Percentiles rank a stretch among this genome's conserved stretches.
Conservation (phyloP, 768 basidiomycete genomes). For the Rhizopogon vinicolor region DNA sequence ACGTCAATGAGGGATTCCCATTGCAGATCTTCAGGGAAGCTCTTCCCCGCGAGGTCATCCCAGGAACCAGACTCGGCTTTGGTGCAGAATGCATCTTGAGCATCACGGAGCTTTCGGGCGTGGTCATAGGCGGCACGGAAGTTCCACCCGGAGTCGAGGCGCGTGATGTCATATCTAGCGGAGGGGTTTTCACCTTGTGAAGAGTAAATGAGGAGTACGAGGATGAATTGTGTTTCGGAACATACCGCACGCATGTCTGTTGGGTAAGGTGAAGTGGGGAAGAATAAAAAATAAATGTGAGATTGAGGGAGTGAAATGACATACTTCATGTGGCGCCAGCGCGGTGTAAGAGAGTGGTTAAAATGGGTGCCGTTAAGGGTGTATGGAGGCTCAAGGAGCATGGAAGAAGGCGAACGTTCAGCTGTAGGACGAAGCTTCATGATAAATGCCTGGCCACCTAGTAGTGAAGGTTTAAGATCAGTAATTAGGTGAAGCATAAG, state of each 20-base stretch:
- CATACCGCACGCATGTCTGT: conserved; percentile 41
- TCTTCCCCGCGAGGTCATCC: conserved; percentile 29
- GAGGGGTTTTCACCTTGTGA: conserved; percentile 28
- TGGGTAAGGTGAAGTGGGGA: neutral
- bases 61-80: conserved; percentile 47
- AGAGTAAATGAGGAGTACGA: neutral
- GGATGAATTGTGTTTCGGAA: neutral
- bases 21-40: conserved; percentile 57
- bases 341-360: conserved; percentile 13
- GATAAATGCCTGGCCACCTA: conserved; percentile 47
- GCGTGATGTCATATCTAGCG: conserved; percentile 39
- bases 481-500: neutral
- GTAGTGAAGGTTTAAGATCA: neutral
- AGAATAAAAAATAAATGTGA: neutral
- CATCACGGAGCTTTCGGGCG: conserved; percentile 61
- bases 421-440: conserved; percentile 45
- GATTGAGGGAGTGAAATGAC: neutral
- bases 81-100: conserved; percentile 70
- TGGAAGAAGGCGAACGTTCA: conserved; percentile 42
- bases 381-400: conserved; percentile 48
- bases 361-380: conserved; percentile 25
- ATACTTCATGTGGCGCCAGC: conserved; percentile 27
- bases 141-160: conserved; percentile 79
- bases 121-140: conserved; percentile 74
- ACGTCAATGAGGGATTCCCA: conserved; percentile 82